Evolutionary conservation across 2,329 filamentous ascomycete species (phyloP), one percentile per base, ranked within the genome.

Genomic region (Shiraia sp.): DNA sequence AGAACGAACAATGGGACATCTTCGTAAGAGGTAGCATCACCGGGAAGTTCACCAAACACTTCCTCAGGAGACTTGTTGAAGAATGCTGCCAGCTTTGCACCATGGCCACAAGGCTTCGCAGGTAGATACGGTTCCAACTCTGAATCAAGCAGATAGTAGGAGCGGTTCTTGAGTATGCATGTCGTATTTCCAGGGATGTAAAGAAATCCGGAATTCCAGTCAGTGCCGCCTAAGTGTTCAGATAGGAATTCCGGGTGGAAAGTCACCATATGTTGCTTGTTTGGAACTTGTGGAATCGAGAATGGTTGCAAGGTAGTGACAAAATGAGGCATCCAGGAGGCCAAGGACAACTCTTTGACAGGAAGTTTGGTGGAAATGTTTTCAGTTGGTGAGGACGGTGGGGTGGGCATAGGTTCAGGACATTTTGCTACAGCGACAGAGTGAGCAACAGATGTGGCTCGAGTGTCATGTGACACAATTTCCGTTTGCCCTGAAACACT

Each of bases 51-150:
- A 12, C 45, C 49, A 14, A 60, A 61, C 4, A 47, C 38, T 8
- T 69, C 66, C n/a, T 61, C 55, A 0, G 59, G 54, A 3, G 63
- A 59, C 6, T 57, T 47, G 50, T 74, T 74, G 66, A 73, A 74
- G 62, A 76, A 72, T 0, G 72, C 66, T 1, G 69, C 73, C 7
- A 77, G 54, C 45, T 75, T 76, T 4, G 73, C 74, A 22, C 75
- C 74, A 40, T 76, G 72, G 14, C 59, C 29, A 36, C 73, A 72
- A 2, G 73, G 69, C 0, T 33, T n/a, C 2, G 45, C 37, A 0
- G 74, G 75, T 4, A 73, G 55, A 50, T 69, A 75, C 1, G 74
- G 73, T 37, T 77, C 73, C 25, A 55, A 46, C 0, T 45, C 34
- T 0, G 48, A 40, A 22, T 75, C 66, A 12, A 76, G 55, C 12